These are phyloP conservation scores for Silene noctiflora DNA, from an alignment of 179 eudicot genomes.

Conservation along the genomic window DNA sequence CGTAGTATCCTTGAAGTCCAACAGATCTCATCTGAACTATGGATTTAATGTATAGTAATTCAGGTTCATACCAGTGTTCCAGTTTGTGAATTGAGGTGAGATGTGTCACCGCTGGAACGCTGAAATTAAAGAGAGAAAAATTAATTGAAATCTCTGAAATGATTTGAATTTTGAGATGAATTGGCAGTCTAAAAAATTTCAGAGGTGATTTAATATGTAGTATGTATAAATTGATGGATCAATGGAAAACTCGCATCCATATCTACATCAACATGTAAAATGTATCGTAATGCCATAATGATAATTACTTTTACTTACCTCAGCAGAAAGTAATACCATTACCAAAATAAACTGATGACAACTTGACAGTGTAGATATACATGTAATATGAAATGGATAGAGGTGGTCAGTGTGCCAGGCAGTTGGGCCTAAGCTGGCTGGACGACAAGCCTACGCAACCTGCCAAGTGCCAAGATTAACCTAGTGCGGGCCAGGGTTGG, in stretches of 20 bases:
- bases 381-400: not conserved
- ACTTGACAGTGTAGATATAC: not conserved
- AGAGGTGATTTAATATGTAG: not conserved
- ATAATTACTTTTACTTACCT: too few species aligned
- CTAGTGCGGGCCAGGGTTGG: not conserved
- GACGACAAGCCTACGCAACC: not conserved
- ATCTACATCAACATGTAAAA: not conserved
- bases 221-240: not conserved
- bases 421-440: not conserved
- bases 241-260: not conserved
- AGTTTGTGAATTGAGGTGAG: slow-evolving; percentile 57
- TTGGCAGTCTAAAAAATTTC: not conserved
- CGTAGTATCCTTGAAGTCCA: not conserved
- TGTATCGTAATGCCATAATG: not conserved
- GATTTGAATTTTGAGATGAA: not conserved
- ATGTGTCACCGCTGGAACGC: slow-evolving; percentile 65
- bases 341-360: not conserved
- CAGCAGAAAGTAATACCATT: not conserved
- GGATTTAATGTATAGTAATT: slow-evolving; percentile 4
- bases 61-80: slow-evolving; percentile 73
- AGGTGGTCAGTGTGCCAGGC: not conserved
- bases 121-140: slow-evolving; percentile 37
- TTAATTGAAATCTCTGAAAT: not conserved
- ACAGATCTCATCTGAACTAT: slow-evolving; percentile 8
- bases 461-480: not conserved